Base-by-base conservation (phyloP, 805 yeast genomes). In the Candida schatavii region DNA sequence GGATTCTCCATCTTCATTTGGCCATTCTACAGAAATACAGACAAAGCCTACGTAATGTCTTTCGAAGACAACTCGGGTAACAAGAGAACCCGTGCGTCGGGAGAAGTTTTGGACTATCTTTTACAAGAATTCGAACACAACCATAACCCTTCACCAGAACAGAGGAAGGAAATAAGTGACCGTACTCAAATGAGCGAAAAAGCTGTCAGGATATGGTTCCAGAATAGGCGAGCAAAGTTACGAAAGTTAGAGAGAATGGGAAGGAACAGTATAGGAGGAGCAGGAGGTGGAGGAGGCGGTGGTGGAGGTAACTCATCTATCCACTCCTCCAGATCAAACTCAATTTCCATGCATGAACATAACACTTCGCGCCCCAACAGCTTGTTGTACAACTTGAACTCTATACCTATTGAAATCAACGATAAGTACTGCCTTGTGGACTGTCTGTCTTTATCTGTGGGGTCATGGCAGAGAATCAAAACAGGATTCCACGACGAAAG, bases 191-290 rank as follows among this genome's bases (percentile, higher is more conserved):
- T 88, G 86, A 78, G 89, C 11, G 96, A 89, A 52, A 77, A 93
- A 47, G 87, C 90, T 11, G 96, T 89, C 2, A 74, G 96, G 42
- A 89, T 89, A 33, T 89, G 97, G 97, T 89, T 88, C 55, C 97
- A 89, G 61, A 88, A 88, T 58, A 70, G 90, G 52, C 68, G 97
- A 47, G 93, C 93, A 17, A 86, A 85, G 57, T 73, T 80, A 34
- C 72, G 89, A 54, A 85, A 85, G 61, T 61, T 77, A 53, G 85
- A 81, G 51, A 73, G 81, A 43, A 62, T 74, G 59, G 64, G 59
- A 23, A 63, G 55, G 44, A 51, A 35, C 26, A 31, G 35, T 18
- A 46, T 57, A 18, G 44, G 66, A 20, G 35, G 35, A 7, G 21
- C 11, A 5, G 45, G 51, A 29, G 35, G 40, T 21, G 35, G 35